Evolutionary conservation across 2,329 filamentous ascomycete genomes (phyloP).

Genomic region (Ophiostoma sp.): DNA sequence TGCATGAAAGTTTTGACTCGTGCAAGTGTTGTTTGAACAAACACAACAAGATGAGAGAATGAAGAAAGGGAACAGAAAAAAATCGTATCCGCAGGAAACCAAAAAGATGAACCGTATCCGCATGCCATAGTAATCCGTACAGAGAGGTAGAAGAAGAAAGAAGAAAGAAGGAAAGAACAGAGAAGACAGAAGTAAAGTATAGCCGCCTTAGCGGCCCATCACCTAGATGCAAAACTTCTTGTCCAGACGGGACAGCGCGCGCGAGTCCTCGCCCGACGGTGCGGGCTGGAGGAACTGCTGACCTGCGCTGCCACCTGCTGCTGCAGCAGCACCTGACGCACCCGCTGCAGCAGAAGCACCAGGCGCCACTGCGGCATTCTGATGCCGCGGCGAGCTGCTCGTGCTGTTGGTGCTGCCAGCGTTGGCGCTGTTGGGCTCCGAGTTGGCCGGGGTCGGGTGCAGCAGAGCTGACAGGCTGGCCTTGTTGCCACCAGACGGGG

Average conservation of each 20-base stretch:
- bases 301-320: neutral
- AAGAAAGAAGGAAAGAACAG: neutral
- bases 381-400: constrained; percentile 51
- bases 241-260: constrained; percentile 32
- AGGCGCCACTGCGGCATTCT: neutral
- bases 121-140: neutral
- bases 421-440: constrained; percentile 44
- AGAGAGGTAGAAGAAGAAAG: neutral
- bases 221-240: constrained; percentile 35
- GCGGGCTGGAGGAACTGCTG: constrained; percentile 31
- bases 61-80: neutral
- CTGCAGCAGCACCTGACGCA: neutral
- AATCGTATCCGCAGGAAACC: neutral
- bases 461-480: constrained; percentile 50
- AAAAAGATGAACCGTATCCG: neutral
- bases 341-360: neutral
- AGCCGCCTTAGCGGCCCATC: neutral
- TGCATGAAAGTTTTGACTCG: neutral
- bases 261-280: constrained; percentile 31
- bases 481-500: constrained; percentile 38
- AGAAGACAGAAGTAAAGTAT: neutral
- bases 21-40: neutral
- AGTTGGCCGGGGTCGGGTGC: constrained; percentile 52
- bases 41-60: neutral
- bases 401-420: constrained; percentile 43